Percentiles rank a stretch among this genome's conserved stretches.
Conservation (phyloP, 495 filamentous ascomycete genomes). For the Lasiosphaeris hirsuta region DNA sequence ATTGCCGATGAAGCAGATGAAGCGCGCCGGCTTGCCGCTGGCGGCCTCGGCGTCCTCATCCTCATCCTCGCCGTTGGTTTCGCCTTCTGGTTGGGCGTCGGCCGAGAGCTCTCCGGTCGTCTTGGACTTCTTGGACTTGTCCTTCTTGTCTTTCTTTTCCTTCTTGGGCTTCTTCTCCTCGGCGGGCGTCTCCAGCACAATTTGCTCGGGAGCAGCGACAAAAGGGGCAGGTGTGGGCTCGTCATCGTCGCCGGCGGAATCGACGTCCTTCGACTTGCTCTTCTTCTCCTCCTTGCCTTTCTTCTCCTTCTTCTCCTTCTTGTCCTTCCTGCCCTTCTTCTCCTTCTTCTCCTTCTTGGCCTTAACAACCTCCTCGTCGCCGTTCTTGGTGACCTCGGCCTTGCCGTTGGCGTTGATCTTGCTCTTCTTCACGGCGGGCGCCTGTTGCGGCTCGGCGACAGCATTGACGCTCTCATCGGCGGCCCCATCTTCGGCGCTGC, state of each 20-base stretch:
- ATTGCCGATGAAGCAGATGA: conserved; percentile 89
- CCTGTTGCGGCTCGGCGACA: not conserved
- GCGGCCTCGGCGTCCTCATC: conserved; percentile 17
- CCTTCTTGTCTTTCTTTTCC: conserved; percentile 25
- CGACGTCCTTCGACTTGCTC: conserved; percentile 17
- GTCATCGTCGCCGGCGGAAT: not conserved
- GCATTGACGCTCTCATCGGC: conserved; percentile 6
- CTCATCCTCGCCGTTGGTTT: conserved; percentile 24
- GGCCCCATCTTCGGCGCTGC: conserved; percentile 31
- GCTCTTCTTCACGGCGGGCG: conserved; percentile 34
- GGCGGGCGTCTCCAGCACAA: conserved; percentile 22
- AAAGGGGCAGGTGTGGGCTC: not conserved
- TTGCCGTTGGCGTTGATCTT: conserved; percentile 31
- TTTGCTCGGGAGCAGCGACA: conserved; percentile 10
- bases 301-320: conserved; percentile 18
- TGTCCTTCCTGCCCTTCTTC: conserved; percentile 39
- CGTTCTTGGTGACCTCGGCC: conserved; percentile 41
- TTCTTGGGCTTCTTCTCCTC: conserved; percentile 44
- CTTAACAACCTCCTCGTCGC: conserved; percentile 26
- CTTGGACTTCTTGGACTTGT: conserved; percentile 8
- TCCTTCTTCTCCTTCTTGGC: conserved; percentile 40
- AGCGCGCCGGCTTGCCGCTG: conserved; percentile 52
- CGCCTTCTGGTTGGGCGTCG: conserved; percentile 15
- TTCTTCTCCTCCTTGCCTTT: conserved; percentile 32
- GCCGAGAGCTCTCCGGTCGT: conserved; percentile 24